Conservation (phyloP, 805 yeast genomes). For the Jamesozyma lodderae region DNA sequence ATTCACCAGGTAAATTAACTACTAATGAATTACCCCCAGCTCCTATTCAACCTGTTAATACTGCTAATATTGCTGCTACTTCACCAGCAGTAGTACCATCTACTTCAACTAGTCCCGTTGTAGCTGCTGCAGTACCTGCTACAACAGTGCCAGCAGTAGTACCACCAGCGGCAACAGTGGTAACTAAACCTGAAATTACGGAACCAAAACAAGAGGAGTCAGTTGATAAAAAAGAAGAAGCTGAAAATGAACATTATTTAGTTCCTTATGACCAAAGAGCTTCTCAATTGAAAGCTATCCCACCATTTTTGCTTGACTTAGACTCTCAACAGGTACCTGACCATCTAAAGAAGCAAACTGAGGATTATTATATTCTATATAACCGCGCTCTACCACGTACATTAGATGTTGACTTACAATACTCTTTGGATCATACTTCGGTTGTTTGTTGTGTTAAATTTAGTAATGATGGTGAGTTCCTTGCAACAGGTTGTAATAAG, state of each 20-base stretch:
- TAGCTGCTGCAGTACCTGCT: not conserved
- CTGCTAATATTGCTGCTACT: not conserved
- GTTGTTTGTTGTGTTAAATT: slow-evolving; percentile 97
- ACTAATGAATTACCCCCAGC: no score
- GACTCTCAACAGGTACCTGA: slow-evolving; percentile 75
- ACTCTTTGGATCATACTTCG: slow-evolving; percentile 83
- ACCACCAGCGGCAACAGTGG: slow-evolving; percentile 1
- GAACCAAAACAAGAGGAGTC: not conserved
- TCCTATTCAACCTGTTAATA: no score
- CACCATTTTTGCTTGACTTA: slow-evolving; percentile 68
- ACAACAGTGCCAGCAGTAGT: not conserved
- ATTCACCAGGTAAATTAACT: not conserved
- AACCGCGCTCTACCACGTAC: slow-evolving; percentile 74
- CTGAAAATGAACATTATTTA: slow-evolving; percentile 17
- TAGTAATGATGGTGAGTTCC: slow-evolving; percentile 79
- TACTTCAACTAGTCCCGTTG: not conserved
- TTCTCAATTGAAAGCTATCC: slow-evolving; percentile 62
- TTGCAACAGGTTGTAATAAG: slow-evolving; percentile 98
- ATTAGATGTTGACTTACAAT: slow-evolving; percentile 80
- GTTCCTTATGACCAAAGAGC: slow-evolving; percentile 35
- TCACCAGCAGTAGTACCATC: not conserved
- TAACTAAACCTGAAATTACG: slow-evolving; percentile 15
- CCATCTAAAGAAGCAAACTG: slow-evolving; percentile 69
- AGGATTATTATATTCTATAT: slow-evolving; percentile 80
- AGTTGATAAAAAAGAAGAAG: not conserved